Evolutionary conservation across 352 stramenopile genomes (phyloP), one percentile per base, ranked within the genome.

Genomic region (Plasmopara halstedii): DNA sequence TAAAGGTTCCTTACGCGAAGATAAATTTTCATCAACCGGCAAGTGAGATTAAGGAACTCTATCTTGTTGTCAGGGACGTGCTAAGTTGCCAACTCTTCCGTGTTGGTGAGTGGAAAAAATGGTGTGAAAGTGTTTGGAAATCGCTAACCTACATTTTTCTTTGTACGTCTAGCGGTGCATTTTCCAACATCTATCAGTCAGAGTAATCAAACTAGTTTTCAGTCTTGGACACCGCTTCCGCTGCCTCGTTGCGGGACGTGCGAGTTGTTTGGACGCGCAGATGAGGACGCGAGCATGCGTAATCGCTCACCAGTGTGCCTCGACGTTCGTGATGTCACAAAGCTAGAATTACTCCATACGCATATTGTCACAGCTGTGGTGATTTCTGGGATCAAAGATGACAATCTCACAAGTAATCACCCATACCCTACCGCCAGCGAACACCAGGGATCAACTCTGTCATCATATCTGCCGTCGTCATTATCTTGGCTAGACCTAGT

Each of bases 11-110:
- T 42, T 46, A 53, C n/a, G 37, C 26, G 31, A 25, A 23, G 29
- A 46, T 9, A 42, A 62, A 31, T 45, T 44, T 17, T n/a, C 38
- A 56, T 9, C 26, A 62, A 36, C 42, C 42, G 8, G 51, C 50
- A 34, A 50, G 37, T 19, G 36, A 50, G 18, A 54, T 50, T 13
- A 53, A 70, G 34, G 18, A 51, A 21, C 51, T 78, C 19, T 83
- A 75, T 37, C 37, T 83, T 3, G 42, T 83, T 22, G 40, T 86
- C 17, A 60, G 70, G 5, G 73, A 86, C 44, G 11, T 35, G 0
- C 52, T 66, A n/a, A 68, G 67, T 11, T 86, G 73, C n/a, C 58
- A 74, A n/a, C 43, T 83, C 23, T 72, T 73, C 41, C 73, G 73
- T 43, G 53, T 82, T 29, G 72, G 71, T 83, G 67, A 41, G 73